Conservation (phyloP, 1,139 yeast species). For the Kodamaea sp. region DNA sequence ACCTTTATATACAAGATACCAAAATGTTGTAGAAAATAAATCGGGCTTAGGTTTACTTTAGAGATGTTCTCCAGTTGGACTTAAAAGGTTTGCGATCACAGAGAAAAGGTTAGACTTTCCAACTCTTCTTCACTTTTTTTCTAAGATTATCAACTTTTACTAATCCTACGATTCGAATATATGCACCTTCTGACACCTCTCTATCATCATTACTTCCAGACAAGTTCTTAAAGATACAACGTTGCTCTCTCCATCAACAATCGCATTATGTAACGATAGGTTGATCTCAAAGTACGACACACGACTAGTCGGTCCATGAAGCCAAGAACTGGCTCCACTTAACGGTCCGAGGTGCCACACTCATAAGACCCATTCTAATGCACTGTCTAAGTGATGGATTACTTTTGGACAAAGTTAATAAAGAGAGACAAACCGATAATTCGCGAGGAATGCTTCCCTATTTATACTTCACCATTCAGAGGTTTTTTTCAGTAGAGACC, state of each 20-base stretch:
- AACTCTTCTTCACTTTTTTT: too few species aligned
- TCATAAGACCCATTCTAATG: slow-evolving; percentile 29
- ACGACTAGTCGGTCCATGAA: slow-evolving; percentile 15
- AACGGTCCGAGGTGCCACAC: slow-evolving; percentile 20
- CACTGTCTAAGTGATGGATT: slow-evolving; percentile 57
- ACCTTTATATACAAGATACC: not conserved
- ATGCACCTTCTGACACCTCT: slow-evolving; percentile 57
- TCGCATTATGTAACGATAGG: slow-evolving; percentile 39
- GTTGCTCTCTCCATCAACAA: slow-evolving; percentile 49
- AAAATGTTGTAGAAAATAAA: too few species aligned
- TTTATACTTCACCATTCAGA: too few species aligned
- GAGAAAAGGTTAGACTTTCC: too few species aligned
- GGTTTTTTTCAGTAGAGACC: not conserved
- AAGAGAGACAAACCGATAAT: slow-evolving; percentile 20
- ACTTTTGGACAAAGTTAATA: slow-evolving; percentile 54
- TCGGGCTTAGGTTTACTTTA: too few species aligned
- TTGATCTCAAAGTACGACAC: slow-evolving; percentile 10
- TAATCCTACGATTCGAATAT: slow-evolving; percentile 25
- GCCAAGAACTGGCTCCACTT: slow-evolving; percentile 32
- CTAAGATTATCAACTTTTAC: too few species aligned
- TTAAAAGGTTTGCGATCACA: too few species aligned
- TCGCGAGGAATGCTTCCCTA: not conserved
- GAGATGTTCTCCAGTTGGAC: too few species aligned
- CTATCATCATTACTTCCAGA: slow-evolving; percentile 51
- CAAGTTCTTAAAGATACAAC: slow-evolving; percentile 51